Base-by-base conservation (phyloP, 352 stramenopile genomes). In the Phytophthora hibernalis region DNA sequence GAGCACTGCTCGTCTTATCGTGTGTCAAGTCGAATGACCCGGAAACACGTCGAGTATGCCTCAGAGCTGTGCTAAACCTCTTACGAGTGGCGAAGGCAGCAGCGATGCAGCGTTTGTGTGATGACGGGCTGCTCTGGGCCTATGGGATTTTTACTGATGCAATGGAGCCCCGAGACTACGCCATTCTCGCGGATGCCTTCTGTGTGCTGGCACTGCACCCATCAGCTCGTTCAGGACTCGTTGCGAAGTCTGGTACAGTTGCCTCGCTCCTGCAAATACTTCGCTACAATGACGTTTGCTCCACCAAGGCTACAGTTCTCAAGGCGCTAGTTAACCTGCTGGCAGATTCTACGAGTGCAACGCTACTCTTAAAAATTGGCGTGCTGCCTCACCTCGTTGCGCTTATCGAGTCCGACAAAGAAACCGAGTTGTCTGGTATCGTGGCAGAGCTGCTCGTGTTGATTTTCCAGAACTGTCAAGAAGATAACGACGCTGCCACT, bases 1-100 rank as follows among this genome's bases (percentile, higher is more conserved):
- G 92, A 26, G 92, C 93, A 2, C 73, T 99, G 33, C 77, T 98
- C 4, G 83, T 93, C 10, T 82, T 93, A 44, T 76, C 85, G n/a
- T 93, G 81, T 31, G 85, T 93, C 22, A 93, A 93, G 45, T 93
- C 85, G 1, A 93, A 90, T 52, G 85, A 93, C 30, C 80, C 82
- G 0, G 84, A 91, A 60, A 93, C 85, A 13, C 81, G 85, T 1
- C 81, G 82, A 20, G 78, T 93, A 5, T 93, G 85, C 60, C 82
- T 91, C 54, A 90, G 91, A 50, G 71, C 75, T 18, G 74, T 91
- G 13, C 77, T 91, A 31, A 93, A 93, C 24, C 58, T 93, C 13
- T 68, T 93, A 54, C 81, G 81, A 1, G 65, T 79, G 18, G 50
- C 61, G 6, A 73, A 64, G 33, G 45, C 70, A 6, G 54, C 57